Base-by-base conservation (phyloP, 2,329 filamentous ascomycete species). In the Alternaria sp. region DNA sequence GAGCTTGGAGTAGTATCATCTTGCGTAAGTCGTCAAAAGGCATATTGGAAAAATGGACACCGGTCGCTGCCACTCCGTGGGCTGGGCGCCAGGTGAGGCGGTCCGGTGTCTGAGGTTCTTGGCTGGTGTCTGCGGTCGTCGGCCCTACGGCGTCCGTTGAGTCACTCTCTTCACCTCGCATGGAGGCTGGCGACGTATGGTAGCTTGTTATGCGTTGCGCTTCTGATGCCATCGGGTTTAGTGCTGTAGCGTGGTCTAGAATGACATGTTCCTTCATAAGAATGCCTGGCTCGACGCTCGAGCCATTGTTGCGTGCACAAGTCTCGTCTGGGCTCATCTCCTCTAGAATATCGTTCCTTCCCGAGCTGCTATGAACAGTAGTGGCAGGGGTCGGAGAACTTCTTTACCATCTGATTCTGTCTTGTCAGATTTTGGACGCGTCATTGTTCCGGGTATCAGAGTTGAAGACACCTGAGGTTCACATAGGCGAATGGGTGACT, bases 91-190 rank as follows among this genome's bases (percentile, higher is more conserved):
- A 41, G 4, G 7, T 8, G 3, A 20, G 7, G 11, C n/a, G 8
- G 36, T 8, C 36, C 4, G 36, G 12, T 51, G 36, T 36, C 3
- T 5, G 16, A 1, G 20, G 24, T 49, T n/a, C 16, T 16, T n/a
- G 9, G 14, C 4, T 9, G 14, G 3, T 3, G 7, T 28, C 6
- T 2, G 1, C 1, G 18, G 3, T 1, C 6, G 9, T 0, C 2
- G 4, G 1, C 16, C 7, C 16, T 5, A 2, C 1, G n/a, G 11
- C 4, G 12, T 30, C 16, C 16, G 16, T 14, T 8, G 8, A 14
- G 4, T 11, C 0, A 8, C 0, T 5, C 4, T 49, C 14, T 7
- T 49, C 8, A 1, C 22, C 14, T 5, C 8, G 32, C 2, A 26
- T 2, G 0, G 4, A 12, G 20, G 8, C 14, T n/a, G 8, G 30